Conservation (phyloP, 1,139 yeast genomes). For the Geotrichum histeridarum region DNA sequence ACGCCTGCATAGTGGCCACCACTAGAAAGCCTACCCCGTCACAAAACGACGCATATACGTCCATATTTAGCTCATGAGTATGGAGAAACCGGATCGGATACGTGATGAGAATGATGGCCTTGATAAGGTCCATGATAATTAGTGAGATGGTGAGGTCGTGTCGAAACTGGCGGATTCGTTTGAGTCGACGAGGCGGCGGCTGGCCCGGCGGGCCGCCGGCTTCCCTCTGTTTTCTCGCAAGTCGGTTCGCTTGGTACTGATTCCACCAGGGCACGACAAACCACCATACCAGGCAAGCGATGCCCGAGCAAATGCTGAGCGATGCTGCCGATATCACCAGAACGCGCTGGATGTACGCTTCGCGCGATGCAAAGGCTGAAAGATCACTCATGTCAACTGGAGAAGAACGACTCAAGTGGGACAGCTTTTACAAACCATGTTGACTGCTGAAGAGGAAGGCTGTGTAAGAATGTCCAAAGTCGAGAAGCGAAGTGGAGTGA, state of each 20-base stretch:
- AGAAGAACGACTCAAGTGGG: not conserved
- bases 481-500: too few relatives aligned
- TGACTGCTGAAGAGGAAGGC: too few relatives aligned
- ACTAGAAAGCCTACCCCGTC: slow-evolving; percentile 74
- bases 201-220: not conserved
- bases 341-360: slow-evolving; percentile 16
- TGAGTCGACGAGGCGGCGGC: slow-evolving; percentile 6
- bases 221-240: not conserved
- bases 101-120: slow-evolving; percentile 58
- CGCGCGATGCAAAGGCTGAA: not conserved
- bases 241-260: slow-evolving; percentile 1
- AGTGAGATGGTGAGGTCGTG: slow-evolving; percentile 65
- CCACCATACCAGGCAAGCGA: slow-evolving; percentile 20
- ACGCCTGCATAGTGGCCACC: slow-evolving; percentile 46
- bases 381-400: not conserved
- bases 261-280: slow-evolving; percentile 14
- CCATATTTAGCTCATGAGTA: slow-evolving; percentile 24
- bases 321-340: slow-evolving; percentile 16
- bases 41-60: slow-evolving; percentile 41
- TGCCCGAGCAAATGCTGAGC: slow-evolving; percentile 15
- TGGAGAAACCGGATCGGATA: slow-evolving; percentile 58
- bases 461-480: too few relatives aligned
- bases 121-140: slow-evolving; percentile 63
- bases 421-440: too few relatives aligned
- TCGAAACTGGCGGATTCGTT: slow-evolving; percentile 46